A percentile compares a stretch with the other conserved stretches of the same genome.
These are phyloP conservation scores for Aspergillus homomorphus DNA, from an alignment of 495 filamentous ascomycete genomes.

Conservation along the genomic window DNA sequence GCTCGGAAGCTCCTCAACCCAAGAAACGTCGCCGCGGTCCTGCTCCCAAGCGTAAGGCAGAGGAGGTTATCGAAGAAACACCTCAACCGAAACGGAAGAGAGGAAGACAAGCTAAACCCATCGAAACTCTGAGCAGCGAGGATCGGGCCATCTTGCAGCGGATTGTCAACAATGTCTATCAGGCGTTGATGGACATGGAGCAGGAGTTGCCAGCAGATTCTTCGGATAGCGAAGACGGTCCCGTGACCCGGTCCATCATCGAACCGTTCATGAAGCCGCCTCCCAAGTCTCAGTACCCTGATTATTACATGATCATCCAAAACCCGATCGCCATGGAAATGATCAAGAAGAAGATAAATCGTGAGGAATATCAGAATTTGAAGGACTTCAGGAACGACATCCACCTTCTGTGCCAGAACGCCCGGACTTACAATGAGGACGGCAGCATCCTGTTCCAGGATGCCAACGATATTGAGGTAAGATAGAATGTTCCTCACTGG, in stretches of 20 bases:
- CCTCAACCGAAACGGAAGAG: conserved; percentile 80
- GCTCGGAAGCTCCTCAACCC: conserved; percentile 65
- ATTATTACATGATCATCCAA: conserved; percentile 91
- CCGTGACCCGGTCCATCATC: conserved; percentile 71
- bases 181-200: conserved; percentile 77
- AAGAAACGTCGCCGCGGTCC: conserved; percentile 74
- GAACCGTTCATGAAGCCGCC: conserved; percentile 92
- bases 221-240: conserved; percentile 59
- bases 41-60: conserved; percentile 77
- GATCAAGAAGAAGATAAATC: conserved; percentile 91
- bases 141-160: conserved; percentile 63
- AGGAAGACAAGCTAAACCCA: conserved; percentile 64
- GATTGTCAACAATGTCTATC: conserved; percentile 69
- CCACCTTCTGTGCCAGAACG: conserved; percentile 80
- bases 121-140: conserved; percentile 48
- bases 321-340: conserved; percentile 90
- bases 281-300: conserved; percentile 79
- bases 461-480: conserved; percentile 89
- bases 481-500: conserved; percentile 3
- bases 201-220: conserved; percentile 55
- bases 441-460: conserved; percentile 86
- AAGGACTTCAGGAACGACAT: conserved; percentile 80
- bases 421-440: conserved; percentile 93
- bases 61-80: conserved; percentile 72
- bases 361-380: conserved; percentile 80